phyloP scores from a whole-genome alignment of 805 yeast genomes.

The Yarrowia yakushimensis region DNA sequence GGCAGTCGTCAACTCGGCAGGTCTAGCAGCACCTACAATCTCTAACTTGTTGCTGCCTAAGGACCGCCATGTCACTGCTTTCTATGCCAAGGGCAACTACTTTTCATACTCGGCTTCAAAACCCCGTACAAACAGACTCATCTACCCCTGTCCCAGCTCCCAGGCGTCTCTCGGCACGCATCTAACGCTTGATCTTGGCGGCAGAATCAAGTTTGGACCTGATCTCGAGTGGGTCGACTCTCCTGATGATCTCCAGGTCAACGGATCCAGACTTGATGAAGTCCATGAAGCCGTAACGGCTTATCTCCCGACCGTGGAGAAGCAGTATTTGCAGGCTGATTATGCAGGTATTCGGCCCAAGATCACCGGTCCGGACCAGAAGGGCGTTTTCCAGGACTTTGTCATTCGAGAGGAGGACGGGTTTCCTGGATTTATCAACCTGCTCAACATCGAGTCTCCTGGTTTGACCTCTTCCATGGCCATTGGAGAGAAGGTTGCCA shows the following conservation, averaged over 20 bases:
- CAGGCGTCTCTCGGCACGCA: conserved; percentile 82
- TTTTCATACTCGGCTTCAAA: conserved; percentile 51
- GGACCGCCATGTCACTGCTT: conserved; percentile 54
- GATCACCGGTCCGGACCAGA: conserved; percentile 45
- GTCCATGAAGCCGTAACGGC: conserved; percentile 58
- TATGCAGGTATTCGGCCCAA: conserved; percentile 88
- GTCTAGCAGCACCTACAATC: conserved; percentile 67
- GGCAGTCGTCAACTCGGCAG: conserved; percentile 72
- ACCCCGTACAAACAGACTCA: conserved; percentile 52
- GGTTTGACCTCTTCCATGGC: conserved; percentile 83
- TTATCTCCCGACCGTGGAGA: conserved; percentile 61
- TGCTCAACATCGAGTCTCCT: conserved; percentile 85
- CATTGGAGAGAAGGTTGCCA: conserved; percentile 65
- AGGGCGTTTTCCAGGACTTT: conserved; percentile 61
- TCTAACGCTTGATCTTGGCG: conserved; percentile 76
- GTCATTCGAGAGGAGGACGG: conserved; percentile 66
- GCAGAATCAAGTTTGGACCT: conserved; percentile 80
- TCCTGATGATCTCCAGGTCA: conserved; percentile 36
- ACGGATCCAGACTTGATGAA: conserved; percentile 44
- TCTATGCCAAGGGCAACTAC: conserved; percentile 83
- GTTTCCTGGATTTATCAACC: conserved; percentile 72
- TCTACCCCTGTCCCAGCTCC: conserved; percentile 80
- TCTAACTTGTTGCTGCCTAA: conserved; percentile 67
- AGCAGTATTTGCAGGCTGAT: conserved; percentile 54
- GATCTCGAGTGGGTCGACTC: conserved; percentile 73